phyloP scores from a whole-genome alignment of 1,284 basidiomycete genomes.

The Salmacisia buchloeana region DNA sequence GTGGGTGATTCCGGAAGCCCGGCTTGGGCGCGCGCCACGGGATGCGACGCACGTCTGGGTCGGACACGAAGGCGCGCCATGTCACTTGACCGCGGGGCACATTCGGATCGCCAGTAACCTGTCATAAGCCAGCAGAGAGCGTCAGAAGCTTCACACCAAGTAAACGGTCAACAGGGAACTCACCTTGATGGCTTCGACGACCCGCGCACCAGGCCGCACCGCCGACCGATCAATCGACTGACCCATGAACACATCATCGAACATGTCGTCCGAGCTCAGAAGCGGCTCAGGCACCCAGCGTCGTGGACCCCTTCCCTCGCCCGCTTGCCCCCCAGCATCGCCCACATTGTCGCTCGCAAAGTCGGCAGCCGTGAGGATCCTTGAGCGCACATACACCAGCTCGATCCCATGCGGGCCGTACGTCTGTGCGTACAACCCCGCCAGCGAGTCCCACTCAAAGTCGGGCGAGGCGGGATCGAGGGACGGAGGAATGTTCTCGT shows the following conservation, averaged over 20 bases:
- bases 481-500: slow-evolving; percentile 15
- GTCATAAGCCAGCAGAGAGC: too few species aligned
- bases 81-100: slow-evolving; percentile 31
- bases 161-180: too few species aligned
- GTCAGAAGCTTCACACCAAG: too few species aligned
- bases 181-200: slow-evolving; percentile 33
- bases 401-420: slow-evolving; percentile 38
- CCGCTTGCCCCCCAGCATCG: not conserved
- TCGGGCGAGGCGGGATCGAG: slow-evolving; percentile 19
- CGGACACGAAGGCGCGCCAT: slow-evolving; percentile 33
- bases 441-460: slow-evolving; percentile 29
- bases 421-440: slow-evolving; percentile 32
- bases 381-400: slow-evolving; percentile 29
- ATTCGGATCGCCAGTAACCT: slow-evolving; percentile 27
- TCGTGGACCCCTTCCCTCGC: slow-evolving; percentile 9
- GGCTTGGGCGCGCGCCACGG: slow-evolving; percentile 22
- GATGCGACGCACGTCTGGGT: slow-evolving; percentile 21
- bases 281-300: slow-evolving; percentile 29
- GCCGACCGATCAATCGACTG: slow-evolving; percentile 21
- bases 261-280: slow-evolving; percentile 26
- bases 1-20: slow-evolving; percentile 22
- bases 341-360: slow-evolving; percentile 19
- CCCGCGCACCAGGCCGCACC: slow-evolving; percentile 21
- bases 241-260: slow-evolving; percentile 28
- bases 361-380: slow-evolving; percentile 27